Percentiles rank a stretch among this genome's conserved stretches.
These are phyloP conservation scores for Vigna nakashimae DNA, from an alignment of 306 rosid species.

Conservation along the genomic window DNA sequence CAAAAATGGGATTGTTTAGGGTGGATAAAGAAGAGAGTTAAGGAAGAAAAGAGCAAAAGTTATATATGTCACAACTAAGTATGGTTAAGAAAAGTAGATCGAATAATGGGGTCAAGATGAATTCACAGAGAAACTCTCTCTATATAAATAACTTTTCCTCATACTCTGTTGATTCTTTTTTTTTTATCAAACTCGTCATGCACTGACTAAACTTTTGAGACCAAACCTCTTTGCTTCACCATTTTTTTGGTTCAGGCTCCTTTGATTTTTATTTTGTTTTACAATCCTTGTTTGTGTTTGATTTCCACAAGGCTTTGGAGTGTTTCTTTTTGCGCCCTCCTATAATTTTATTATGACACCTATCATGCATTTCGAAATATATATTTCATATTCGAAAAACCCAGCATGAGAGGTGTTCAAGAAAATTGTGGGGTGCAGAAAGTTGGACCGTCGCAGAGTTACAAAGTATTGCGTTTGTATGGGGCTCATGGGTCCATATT, in stretches of 20 bases:
- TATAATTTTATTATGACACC: no score
- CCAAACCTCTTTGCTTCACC: not conserved
- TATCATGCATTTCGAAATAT: no score
- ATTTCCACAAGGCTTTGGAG: not conserved
- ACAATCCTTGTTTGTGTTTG: not conserved
- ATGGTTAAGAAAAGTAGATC: not conserved
- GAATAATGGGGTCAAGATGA: not conserved
- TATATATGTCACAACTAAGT: no score
- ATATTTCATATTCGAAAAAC: no score
- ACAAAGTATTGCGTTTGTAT: not conserved
- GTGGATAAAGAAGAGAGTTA: not conserved
- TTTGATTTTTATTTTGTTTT: not conserved
- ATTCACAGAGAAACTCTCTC: not conserved
- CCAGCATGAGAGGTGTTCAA: no score
- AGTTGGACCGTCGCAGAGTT: not conserved
- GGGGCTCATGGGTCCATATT: not conserved
- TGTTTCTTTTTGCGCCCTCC: no score
- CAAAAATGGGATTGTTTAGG: not conserved
- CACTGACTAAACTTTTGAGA: not conserved
- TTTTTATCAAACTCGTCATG: no score
- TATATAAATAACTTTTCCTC: not conserved
- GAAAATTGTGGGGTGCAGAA: no score
- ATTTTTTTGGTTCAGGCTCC: not conserved
- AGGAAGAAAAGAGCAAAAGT: not conserved
- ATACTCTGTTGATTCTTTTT: no score